phyloP scores from a whole-genome alignment of 23 red algal species.

The Gracilaria vermiculophylla region DNA sequence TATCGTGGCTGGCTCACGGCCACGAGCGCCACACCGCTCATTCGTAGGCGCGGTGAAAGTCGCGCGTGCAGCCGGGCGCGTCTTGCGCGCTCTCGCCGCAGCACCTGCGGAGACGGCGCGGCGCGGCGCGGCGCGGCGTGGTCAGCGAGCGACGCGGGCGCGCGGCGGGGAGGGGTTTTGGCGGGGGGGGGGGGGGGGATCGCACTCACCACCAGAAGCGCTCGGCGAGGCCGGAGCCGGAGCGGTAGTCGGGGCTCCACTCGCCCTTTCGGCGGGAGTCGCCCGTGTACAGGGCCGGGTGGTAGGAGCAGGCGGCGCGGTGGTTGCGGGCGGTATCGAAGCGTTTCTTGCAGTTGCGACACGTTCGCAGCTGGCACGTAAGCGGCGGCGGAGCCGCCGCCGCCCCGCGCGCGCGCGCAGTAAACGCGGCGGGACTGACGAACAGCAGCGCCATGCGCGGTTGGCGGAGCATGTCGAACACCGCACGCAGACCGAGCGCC shows the following conservation, averaged over 20 bases:
- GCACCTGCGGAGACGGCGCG: not conserved
- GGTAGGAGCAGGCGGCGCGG: constrained; percentile 26
- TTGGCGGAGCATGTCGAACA: not conserved
- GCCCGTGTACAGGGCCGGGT: constrained; percentile 33
- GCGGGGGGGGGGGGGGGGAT: not conserved
- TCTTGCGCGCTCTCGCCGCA: not conserved
- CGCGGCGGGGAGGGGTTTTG: too few species aligned
- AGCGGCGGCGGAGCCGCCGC: not conserved
- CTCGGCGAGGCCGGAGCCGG: constrained; percentile 14
- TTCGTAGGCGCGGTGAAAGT: not conserved
- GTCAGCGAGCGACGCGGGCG: too few species aligned
- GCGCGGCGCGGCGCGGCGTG: too few species aligned
- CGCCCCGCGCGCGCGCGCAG: not conserved
- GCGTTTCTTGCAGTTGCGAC: constrained; percentile 34
- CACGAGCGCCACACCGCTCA: not conserved
- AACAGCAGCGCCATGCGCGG: too few species aligned
- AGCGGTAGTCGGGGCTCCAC: not conserved
- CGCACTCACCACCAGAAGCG: constrained; percentile 47
- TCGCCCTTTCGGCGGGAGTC: constrained; percentile 44
- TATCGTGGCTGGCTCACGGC: constrained; percentile 33
- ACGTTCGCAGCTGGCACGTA: constrained; percentile 10
- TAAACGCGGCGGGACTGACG: not conserved
- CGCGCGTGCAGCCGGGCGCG: not conserved
- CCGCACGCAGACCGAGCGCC: not conserved
- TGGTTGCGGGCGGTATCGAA: constrained; percentile 31